Evolutionary conservation across 106 monocot species (phyloP).

Genomic region (Dioscorea dumetorum): DNA sequence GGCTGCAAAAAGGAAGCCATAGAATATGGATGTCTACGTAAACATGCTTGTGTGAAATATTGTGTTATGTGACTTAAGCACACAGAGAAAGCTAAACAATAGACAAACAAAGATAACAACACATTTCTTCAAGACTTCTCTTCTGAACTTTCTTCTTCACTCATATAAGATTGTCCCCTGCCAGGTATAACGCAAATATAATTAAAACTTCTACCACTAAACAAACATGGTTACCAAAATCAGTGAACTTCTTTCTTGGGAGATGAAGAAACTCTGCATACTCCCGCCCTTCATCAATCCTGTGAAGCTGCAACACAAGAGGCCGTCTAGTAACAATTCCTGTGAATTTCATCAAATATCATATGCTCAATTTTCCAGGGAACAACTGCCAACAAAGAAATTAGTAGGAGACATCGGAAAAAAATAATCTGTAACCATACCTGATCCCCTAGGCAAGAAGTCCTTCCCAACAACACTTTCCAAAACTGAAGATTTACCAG

Average conservation of each 20-base stretch:
- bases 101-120: no score
- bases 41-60: no score
- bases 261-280: conserved; percentile 90
- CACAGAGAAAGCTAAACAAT: no score
- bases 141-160: no score
- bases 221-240: conserved; percentile 54
- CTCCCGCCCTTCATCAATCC: conserved; percentile 68
- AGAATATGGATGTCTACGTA: no score
- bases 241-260: conserved; percentile 72
- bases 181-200: no score
- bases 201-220: background rate
- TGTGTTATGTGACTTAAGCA: no score
- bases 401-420: background rate
- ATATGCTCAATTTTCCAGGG: background rate
- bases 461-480: conserved; percentile 62
- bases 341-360: conserved; percentile 8
- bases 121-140: no score
- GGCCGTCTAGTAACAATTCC: conserved; percentile 93
- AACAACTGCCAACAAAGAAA: background rate
- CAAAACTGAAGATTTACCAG: conserved; percentile 59
- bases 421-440: conserved; percentile 4
- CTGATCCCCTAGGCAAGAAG: conserved; percentile 57
- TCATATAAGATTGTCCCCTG: no score
- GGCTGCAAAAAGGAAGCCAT: conserved; percentile 29
- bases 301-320: conserved; percentile 88